A percentile compares a stretch with the other conserved stretches of the same genome.
phyloP scores from a whole-genome alignment of 768 basidiomycete species.

The Amanita subjunquillea region DNA sequence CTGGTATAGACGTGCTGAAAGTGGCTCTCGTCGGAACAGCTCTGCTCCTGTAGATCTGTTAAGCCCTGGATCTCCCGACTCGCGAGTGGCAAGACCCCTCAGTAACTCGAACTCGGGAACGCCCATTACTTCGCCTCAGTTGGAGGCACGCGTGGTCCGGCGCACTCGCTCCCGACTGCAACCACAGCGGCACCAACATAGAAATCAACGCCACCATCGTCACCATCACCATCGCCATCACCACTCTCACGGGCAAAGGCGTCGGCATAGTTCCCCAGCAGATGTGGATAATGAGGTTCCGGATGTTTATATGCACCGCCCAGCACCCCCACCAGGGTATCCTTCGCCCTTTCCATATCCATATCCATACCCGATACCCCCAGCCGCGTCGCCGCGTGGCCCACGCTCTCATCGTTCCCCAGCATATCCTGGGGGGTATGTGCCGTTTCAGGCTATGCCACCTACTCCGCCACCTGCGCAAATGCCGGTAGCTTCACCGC shows the following conservation, averaged over 20 bases:
- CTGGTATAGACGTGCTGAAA: slow-evolving; percentile 21
- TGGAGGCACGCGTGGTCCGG: slow-evolving; percentile 6
- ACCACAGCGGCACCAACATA: slow-evolving; percentile 13
- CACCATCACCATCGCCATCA: slow-evolving; percentile 10
- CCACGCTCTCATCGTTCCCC: slow-evolving; percentile 14
- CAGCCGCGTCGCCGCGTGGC: slow-evolving; percentile 12
- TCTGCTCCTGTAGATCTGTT: slow-evolving; percentile 21
- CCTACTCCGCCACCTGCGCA: slow-evolving; percentile 2
- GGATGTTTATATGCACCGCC: slow-evolving; percentile 6
- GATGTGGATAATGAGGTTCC: neutral
- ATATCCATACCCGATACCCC: slow-evolving; percentile 14
- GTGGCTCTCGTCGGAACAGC: slow-evolving; percentile 13
- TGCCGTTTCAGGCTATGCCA: slow-evolving; percentile 20
- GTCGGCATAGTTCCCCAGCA: slow-evolving; percentile 7
- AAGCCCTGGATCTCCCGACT: slow-evolving; percentile 17
- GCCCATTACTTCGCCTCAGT: slow-evolving; percentile 10
- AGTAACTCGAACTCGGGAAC: slow-evolving; percentile 13
- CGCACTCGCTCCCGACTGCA: slow-evolving; percentile 9
- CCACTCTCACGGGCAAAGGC: slow-evolving; percentile 8
- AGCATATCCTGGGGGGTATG: slow-evolving; percentile 15
- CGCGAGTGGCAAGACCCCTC: slow-evolving; percentile 12
- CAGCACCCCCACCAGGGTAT: slow-evolving; percentile 20
- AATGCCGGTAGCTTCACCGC: slow-evolving; percentile 13
- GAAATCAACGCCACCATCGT: slow-evolving; percentile 14
- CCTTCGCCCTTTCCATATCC: slow-evolving; percentile 22